Conservation (phyloP, 176 grass and related monocot species). For the Cenchrus purpureus region DNA sequence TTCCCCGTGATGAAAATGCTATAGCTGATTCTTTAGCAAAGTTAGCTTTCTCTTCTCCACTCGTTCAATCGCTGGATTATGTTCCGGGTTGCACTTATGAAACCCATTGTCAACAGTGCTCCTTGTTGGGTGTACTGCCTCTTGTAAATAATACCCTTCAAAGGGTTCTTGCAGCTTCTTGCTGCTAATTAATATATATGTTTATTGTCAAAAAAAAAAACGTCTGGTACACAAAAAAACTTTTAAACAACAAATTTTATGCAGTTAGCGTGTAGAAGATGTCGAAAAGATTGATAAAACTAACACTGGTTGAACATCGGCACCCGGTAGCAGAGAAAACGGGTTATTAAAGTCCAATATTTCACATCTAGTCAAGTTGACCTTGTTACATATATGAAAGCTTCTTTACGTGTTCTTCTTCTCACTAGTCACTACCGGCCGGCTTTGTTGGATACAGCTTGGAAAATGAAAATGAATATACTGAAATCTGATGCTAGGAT, state of each 20-base stretch:
- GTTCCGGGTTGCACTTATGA: no score
- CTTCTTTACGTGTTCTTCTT: not conserved
- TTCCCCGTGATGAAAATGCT: no score
- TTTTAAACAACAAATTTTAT: not conserved
- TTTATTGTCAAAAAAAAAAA: not conserved
- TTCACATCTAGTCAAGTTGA: conserved; percentile 29
- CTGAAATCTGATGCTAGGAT: not conserved
- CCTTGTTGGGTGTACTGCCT: no score
- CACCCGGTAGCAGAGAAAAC: not conserved
- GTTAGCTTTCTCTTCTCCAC: no score
- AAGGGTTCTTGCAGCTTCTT: no score
- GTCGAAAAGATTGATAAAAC: not conserved
- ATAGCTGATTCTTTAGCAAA: no score
- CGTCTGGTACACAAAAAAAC: not conserved
- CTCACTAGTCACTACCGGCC: not conserved
- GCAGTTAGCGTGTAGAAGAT: not conserved
- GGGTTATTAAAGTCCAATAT: conserved; percentile 23
- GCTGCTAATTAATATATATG: no score
- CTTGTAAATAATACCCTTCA: no score
- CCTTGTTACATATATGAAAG: conserved; percentile 19
- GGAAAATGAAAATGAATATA: not conserved
- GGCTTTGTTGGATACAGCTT: not conserved
- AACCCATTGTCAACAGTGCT: no score
- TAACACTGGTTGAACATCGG: not conserved
- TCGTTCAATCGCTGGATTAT: no score